phyloP scores from a whole-genome alignment of 139 green algal genomes.

The Ostreobium quekettii region DNA sequence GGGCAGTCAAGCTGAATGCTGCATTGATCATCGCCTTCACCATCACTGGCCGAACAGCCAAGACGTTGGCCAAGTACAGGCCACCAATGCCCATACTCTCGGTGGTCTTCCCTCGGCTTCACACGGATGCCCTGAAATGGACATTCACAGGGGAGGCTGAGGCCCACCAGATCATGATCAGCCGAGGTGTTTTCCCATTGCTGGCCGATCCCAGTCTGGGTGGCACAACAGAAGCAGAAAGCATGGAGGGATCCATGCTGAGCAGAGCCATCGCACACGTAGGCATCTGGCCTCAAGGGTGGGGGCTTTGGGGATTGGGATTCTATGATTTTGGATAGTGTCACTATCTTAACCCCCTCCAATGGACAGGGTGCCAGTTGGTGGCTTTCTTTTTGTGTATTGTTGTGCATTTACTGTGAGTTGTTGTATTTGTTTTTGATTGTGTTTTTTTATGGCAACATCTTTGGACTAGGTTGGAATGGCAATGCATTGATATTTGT shows the following conservation, averaged over 20 bases:
- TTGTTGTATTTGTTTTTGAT: slow-evolving; percentile 14
- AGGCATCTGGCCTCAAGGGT: too few relatives aligned
- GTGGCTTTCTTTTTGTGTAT: not conserved
- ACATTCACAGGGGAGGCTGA: not conserved
- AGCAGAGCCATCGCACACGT: slow-evolving; percentile 16
- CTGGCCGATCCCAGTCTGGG: slow-evolving; percentile 10
- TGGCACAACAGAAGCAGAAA: not conserved
- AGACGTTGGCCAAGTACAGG: slow-evolving; percentile 67
- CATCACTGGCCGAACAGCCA: slow-evolving; percentile 62
- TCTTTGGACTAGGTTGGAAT: not conserved
- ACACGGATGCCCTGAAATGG: slow-evolving; percentile 1
- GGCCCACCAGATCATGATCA: not conserved
- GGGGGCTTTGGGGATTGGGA: too few relatives aligned
- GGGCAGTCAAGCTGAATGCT: slow-evolving; percentile 73
- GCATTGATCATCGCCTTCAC: slow-evolving; percentile 78
- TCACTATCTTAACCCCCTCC: not conserved
- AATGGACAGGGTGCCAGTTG: not conserved
- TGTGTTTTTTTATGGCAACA: not conserved
- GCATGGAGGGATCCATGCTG: slow-evolving; percentile 11
- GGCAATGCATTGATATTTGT: too few relatives aligned
- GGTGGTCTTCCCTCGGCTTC: slow-evolving; percentile 6
- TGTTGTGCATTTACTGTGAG: not conserved
- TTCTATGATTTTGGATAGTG: too few relatives aligned
- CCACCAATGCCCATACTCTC: slow-evolving; percentile 20
- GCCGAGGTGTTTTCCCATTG: not conserved